A percentile compares a stretch with the other conserved stretches of the same genome.
These are phyloP conservation scores for Solanum pimpinellifolium DNA, from an alignment of 257 asterid genomes.

Conservation along the genomic window DNA sequence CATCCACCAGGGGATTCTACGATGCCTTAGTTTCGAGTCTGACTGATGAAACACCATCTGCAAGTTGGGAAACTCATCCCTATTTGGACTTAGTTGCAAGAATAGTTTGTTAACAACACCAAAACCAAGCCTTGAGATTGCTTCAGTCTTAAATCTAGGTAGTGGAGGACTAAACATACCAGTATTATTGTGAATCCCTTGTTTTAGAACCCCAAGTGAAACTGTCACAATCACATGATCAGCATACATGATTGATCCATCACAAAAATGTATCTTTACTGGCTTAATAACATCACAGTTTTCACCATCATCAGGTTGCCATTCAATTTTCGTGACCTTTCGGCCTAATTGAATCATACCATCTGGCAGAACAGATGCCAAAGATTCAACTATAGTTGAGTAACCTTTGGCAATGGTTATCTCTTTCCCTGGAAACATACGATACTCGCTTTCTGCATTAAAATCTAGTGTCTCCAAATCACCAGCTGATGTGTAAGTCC, in stretches of 20 bases:
- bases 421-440: constrained; percentile 71
- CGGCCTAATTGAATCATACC: constrained; percentile 54
- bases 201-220: constrained; percentile 72
- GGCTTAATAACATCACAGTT: constrained; percentile 24
- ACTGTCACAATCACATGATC: constrained; percentile 82
- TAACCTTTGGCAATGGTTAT: constrained; percentile 70
- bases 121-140: constrained; percentile 67
- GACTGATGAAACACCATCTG: constrained; percentile 63
- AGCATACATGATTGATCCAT: constrained; percentile 47
- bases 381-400: constrained; percentile 37
- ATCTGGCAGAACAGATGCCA: constrained; percentile 63
- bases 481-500: constrained; percentile 74
- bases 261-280: constrained; percentile 55
- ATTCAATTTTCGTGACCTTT: constrained; percentile 45
- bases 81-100: constrained; percentile 22
- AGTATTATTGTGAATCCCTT: constrained; percentile 30
- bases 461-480: constrained; percentile 51
- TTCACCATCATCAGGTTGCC: constrained; percentile 24
- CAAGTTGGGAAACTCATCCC: constrained; percentile 36
- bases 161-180: constrained; percentile 51
- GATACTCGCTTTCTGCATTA: constrained; percentile 65
- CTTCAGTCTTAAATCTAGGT: constrained; percentile 42
- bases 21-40: constrained; percentile 30
- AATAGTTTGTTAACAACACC: constrained; percentile 86
- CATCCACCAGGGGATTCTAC: constrained; percentile 39